Base-by-base conservation (phyloP, 1,139 yeast genomes). In the Kurtzmaniella quercitrusa region DNA sequence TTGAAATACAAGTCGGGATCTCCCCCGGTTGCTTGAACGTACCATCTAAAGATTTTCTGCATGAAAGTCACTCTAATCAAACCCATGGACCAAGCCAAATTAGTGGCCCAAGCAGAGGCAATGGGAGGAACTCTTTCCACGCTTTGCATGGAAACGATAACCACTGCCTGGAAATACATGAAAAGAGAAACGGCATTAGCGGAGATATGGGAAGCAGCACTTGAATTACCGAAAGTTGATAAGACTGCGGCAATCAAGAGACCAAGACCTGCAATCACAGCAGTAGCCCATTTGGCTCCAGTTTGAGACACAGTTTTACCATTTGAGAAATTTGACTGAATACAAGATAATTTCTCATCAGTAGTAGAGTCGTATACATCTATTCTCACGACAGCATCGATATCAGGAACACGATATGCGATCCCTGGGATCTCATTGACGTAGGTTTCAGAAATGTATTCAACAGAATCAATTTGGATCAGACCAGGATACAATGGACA, bases 21-120 rank as follows among this genome's bases (percentile, higher is more conserved):
- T 40, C 94, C 94, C 42, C 94, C 94, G 2, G 93, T 84, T 41
- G 87, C 66, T 60, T 85, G 88, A 39, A 85, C 78, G 53, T 82
- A 85, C 94, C 94, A 85, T 54, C 91, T 71, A 59, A 85, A 83
- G 52, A 85, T 82, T 45, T 80, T 69, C 61, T 84, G 91, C 89
- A 85, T 84, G 54, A 84, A 84, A 3, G 60, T 55, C 36, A 83
- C 74, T 53, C 80, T 68, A 51, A 85, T 84, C 47, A 85, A 68
- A 1, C 94, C 94, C 91, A 85, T 84, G 2, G 91, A 83, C 94
- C 94, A 85, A 21, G 87, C 87, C 59, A 85, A 71, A 55, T 85
- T 85, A 57, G 83, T 89, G 3, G 88, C 71, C 94, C 94, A 85
- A 5, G 91, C 77, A 28, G 83, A 74, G 2, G 88, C 93, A 54